A percentile compares a stretch with the other conserved stretches of the same genome.
These are phyloP conservation scores for Gynochthodes officinalis DNA, from an alignment of 257 asterid genomes.

Conservation along the genomic window DNA sequence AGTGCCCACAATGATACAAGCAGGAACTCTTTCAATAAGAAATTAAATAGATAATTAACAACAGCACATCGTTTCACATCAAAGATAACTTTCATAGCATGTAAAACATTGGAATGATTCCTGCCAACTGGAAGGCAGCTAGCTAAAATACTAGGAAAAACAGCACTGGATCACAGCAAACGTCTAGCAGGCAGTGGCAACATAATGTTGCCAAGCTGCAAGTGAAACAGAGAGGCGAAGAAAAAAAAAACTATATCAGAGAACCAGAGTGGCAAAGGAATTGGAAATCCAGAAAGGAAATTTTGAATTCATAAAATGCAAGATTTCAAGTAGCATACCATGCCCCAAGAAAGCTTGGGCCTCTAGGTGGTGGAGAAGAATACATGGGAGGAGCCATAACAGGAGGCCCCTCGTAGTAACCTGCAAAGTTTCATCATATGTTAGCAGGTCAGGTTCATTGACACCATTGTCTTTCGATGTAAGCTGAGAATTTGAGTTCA, in stretches of 20 bases:
- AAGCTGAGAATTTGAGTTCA: not conserved
- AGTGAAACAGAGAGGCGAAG: too few relatives aligned
- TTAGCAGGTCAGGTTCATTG: not conserved
- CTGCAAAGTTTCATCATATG: not conserved
- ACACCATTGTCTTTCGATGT: not conserved
- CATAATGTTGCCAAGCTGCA: conserved; percentile 38
- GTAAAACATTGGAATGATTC: too few relatives aligned
- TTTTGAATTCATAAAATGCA: too few relatives aligned
- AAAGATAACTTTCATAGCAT: too few relatives aligned
- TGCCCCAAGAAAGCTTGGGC: conserved; percentile 7
- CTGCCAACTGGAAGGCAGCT: too few relatives aligned
- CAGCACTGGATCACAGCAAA: conserved; percentile 40
- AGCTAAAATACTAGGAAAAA: conserved; percentile 14
- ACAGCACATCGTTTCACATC: too few relatives aligned
- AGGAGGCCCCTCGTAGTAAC: conserved; percentile 13
- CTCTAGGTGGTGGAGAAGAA: conserved; percentile 10
- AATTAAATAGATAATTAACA: too few relatives aligned
- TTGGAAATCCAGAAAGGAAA: not conserved
- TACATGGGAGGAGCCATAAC: conserved; percentile 20
- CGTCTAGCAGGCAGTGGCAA: conserved; percentile 68
- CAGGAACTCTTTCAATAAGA: too few relatives aligned
- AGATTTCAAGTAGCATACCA: not conserved
- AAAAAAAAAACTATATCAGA: not conserved
- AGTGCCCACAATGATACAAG: too few relatives aligned
- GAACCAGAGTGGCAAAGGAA: not conserved